Percentiles rank a stretch among this genome's conserved stretches.
Evolutionary conservation across 495 filamentous ascomycete genomes (phyloP).

Genomic region (Rusavskia elegans): DNA sequence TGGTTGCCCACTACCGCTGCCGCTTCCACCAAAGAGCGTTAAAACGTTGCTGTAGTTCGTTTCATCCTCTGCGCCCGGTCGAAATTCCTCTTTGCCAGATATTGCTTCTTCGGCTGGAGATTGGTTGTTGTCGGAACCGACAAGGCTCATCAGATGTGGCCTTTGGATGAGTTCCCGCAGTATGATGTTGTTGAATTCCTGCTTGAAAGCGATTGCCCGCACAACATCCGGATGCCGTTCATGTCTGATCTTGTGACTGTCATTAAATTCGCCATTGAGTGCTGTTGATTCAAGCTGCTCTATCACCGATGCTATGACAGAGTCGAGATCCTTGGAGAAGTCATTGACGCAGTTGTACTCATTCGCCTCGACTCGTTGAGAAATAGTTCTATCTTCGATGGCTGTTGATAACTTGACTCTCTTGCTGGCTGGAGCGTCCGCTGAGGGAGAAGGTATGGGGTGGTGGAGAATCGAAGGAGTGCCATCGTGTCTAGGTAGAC

Average conservation of each 20-base stretch:
- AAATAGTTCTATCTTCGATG: constrained; percentile 24
- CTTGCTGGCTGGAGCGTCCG: constrained; percentile 17
- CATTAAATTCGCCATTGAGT: constrained; percentile 9
- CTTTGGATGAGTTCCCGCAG: constrained; percentile 24
- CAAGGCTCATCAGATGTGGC: constrained; percentile 3
- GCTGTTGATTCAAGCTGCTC: constrained; percentile 26
- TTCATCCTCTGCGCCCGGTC: not conserved
- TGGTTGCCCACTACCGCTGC: constrained; percentile 49
- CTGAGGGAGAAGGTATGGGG: not conserved
- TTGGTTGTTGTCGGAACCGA: constrained; percentile 13
- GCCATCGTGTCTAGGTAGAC: constrained; percentile 6
- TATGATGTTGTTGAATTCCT: constrained; percentile 31
- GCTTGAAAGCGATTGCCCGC: constrained; percentile 27
- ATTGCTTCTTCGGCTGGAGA: constrained; percentile 1
- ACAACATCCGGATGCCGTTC: constrained; percentile 18
- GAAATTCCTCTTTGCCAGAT: not conserved
- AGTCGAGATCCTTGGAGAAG: constrained; percentile 33
- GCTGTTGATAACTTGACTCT: constrained; percentile 30
- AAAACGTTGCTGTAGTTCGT: constrained; percentile 38
- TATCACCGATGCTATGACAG: constrained; percentile 28
- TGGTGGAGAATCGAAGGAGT: constrained; percentile 12
- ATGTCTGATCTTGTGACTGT: constrained; percentile 17
- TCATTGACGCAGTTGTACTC: constrained; percentile 32
- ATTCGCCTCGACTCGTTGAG: constrained; percentile 22
- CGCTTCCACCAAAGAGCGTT: constrained; percentile 53